Evolutionary conservation across 805 yeast species (phyloP), one percentile per base, ranked within the genome.

Genomic region (Starmerella stellata): DNA sequence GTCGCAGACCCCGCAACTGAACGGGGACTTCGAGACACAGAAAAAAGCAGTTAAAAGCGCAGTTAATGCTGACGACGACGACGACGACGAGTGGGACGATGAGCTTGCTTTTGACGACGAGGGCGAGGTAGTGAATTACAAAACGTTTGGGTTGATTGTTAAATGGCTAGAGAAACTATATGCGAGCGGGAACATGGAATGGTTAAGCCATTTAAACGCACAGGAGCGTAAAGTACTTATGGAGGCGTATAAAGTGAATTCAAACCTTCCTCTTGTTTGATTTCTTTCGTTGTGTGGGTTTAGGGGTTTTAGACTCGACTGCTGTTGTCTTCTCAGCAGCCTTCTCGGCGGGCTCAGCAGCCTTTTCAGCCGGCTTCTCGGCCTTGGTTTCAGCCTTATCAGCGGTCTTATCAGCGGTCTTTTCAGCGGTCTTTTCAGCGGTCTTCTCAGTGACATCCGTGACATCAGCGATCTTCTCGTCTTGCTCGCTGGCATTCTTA

Each of bases 1-100:
- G 36, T 66, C 64, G 19, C 51, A 49, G 29, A 72, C 74, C 47
- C 92, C 80, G 46, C 66, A 1, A 33, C 47, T 54, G 18, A 65
- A 63, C 37, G 52, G 30, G 11, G 21, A 19, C 7, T 25, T 27
- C 3, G 30, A 16, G 29, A 8, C 27, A 4, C 66, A 1, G 33
- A 44, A 53, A 16, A 65, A 62, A 37, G 52, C n/a, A n/a, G 42
- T 4, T 7, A 13, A 3, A 11, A 34, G 23, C 21, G 17, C 34
- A 5, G 18, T 35, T 27, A 21, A 38, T 11, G 28, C 43, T 16
- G 8, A 49, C 39, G 8, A 49, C 39, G 2, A 52, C 40, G 7
- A 60, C 49, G 66, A 59, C 7, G 65, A 50, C 14, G 71, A 51
- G 14, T 59, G 63, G 63, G 62, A 56, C 31, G 63, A 59, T 30